Base-by-base conservation (phyloP, 495 filamentous ascomycete species). In the Penicillium parvum region DNA sequence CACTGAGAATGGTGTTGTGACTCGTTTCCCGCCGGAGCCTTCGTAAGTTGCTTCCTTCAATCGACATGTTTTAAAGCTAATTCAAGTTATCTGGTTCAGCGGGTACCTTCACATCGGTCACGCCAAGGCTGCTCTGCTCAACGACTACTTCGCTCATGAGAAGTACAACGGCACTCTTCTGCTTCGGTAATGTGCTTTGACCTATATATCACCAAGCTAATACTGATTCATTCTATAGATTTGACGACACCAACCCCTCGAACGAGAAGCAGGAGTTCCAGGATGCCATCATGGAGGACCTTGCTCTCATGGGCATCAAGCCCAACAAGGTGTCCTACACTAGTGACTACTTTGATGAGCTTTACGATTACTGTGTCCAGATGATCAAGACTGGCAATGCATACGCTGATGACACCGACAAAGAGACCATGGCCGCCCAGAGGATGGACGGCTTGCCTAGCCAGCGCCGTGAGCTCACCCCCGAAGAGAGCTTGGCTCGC, bases 71-170 rank as follows among this genome's bases (percentile, higher is more conserved):
- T 8, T 14, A 10, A 26, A 37, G 30, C 30, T 20, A 46, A 27
- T 35, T 50, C 9, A 32, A 7, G 12, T n/a, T n/a, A 46, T 47
- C 22, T 39, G 25, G 46, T 36, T 22, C 32, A 82, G 78, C 41
- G 90, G 90, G 18, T 95, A 95, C 52, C 81, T 95, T 22, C 90
- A 95, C 65, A 94, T 95, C 43, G 90, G 90, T 38, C 90, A 95
- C 64, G 88, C 87, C 37, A 96, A 95, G 67, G 90, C 90, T 9
- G 90, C 90, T 8, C 73, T 96, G 29, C 77, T 96, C 29, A 92
- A 89, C 65, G 88, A 95, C 58, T 96, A 89, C 76, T 96, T 96
- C 47, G 90, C 90, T 9, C 86, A 96, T 53, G 81, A 86, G 61
- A 84, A 84, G 54, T 95, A 94, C 65, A 79, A 85, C 30, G 90